Evolutionary conservation across 106 monocot species (phyloP).

Genomic region (Allium sativum): DNA sequence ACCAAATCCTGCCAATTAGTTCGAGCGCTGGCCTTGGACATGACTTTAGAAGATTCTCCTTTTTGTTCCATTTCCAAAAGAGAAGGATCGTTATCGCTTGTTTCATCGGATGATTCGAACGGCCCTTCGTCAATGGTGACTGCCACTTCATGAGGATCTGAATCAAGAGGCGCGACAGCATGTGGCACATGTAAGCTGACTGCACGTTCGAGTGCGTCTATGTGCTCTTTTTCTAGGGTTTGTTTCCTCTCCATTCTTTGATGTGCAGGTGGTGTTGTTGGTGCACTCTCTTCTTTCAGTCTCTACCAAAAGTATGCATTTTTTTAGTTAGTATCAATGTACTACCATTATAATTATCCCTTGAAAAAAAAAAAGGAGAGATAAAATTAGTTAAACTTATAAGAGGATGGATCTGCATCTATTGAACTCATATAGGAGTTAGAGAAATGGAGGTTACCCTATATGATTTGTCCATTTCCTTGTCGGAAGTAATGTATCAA

Average conservation of each 20-base stretch:
- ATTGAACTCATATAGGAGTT: too few relatives aligned
- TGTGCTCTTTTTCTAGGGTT: constrained; percentile 64
- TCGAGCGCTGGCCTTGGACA: constrained; percentile 18
- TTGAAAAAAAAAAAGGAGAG: too few relatives aligned
- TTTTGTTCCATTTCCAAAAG: neutral
- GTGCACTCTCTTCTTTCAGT: constrained; percentile 30
- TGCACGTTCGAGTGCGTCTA: constrained; percentile 54
- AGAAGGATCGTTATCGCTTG: neutral
- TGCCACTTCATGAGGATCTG: neutral
- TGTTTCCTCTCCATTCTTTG: constrained; percentile 78
- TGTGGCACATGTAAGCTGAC: constrained; percentile 58
- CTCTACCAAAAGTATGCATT: constrained; percentile 19
- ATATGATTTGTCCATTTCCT: too few relatives aligned
- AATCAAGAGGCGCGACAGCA: constrained; percentile 30
- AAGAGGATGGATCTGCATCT: too few relatives aligned
- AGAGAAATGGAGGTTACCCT: too few relatives aligned
- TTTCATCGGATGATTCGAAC: neutral
- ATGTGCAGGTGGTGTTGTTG: constrained; percentile 23
- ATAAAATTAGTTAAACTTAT: too few relatives aligned
- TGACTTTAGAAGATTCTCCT: neutral
- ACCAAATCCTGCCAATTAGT: constrained; percentile 52
- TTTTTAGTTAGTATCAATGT: too few relatives aligned
- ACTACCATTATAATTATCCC: too few relatives aligned
- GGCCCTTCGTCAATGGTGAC: neutral
- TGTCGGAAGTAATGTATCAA: too few relatives aligned